Evolutionary conservation across 257 asterid genomes (phyloP).

Genomic region (Catharanthus roseus): DNA sequence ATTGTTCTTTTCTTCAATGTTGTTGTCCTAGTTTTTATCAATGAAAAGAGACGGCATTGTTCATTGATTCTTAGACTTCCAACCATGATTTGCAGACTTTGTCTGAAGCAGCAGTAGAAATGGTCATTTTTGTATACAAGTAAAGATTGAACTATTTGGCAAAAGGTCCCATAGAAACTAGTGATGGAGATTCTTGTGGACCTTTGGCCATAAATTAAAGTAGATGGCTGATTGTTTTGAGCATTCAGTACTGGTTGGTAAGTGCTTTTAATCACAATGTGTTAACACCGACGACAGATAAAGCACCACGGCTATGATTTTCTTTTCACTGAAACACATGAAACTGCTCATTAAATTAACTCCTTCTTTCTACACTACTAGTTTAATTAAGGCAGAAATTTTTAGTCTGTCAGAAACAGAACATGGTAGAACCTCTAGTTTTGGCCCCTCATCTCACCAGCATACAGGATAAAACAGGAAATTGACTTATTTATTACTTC

Average conservation of each 20-base stretch:
- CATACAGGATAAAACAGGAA: no score
- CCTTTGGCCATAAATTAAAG: constrained; percentile 20
- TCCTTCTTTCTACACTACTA: no score
- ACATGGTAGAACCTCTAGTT: no score
- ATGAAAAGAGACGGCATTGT: constrained; percentile 33
- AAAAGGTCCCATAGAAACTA: background rate
- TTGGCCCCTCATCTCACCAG: no score
- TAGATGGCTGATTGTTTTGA: constrained; percentile 12
- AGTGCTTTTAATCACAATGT: background rate
- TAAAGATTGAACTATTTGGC: background rate
- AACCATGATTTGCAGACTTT: no score
- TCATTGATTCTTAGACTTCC: constrained; percentile 28
- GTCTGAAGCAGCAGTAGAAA: background rate
- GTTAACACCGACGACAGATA: constrained; percentile 8
- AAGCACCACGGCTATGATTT: background rate
- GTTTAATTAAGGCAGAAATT: no score
- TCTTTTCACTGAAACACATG: no score
- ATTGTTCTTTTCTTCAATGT: constrained; percentile 36
- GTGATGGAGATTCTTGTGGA: constrained; percentile 10
- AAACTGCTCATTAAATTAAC: no score
- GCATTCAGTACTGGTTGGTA: constrained; percentile 24
- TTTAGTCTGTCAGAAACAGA: no score
- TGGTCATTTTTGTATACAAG: background rate
- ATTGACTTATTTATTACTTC: no score
- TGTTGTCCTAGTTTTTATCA: constrained; percentile 31